Evolutionary conservation across 2,329 filamentous ascomycete species (phyloP).

Genomic region (Hymenoscyphus repandus): DNA sequence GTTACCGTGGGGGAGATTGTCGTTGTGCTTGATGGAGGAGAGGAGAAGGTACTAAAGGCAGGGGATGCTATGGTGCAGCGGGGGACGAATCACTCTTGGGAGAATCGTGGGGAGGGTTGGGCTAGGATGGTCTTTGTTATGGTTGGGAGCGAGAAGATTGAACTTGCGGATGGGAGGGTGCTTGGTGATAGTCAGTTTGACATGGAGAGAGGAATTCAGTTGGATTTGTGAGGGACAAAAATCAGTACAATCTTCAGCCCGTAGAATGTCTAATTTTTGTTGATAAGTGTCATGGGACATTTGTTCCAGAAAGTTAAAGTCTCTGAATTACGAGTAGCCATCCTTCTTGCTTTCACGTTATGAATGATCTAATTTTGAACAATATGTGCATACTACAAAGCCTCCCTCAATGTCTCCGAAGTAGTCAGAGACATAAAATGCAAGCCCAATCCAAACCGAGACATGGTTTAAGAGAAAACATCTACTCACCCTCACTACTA

Average conservation of each 20-base stretch:
- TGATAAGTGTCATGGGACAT: too few relatives aligned
- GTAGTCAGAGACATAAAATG: too few relatives aligned
- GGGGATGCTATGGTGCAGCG: slow-evolving; percentile 39
- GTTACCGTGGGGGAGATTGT: slow-evolving; percentile 38
- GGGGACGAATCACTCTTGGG: slow-evolving; percentile 41
- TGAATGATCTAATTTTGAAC: too few relatives aligned
- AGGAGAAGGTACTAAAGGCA: slow-evolving; percentile 33
- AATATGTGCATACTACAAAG: too few relatives aligned
- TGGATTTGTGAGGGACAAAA: neutral
- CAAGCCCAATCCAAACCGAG: too few relatives aligned
- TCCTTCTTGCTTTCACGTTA: too few relatives aligned
- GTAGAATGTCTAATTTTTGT: too few relatives aligned
- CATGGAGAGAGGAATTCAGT: neutral
- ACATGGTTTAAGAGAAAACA: too few relatives aligned
- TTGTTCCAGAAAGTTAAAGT: too few relatives aligned
- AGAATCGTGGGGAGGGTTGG: slow-evolving; percentile 34
- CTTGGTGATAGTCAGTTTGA: neutral
- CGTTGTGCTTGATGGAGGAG: slow-evolving; percentile 35
- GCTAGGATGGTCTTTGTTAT: slow-evolving; percentile 36
- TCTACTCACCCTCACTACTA: too few relatives aligned
- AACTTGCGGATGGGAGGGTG: neutral
- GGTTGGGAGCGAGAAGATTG: neutral
- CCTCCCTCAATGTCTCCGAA: too few relatives aligned
- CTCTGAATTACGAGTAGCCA: too few relatives aligned
- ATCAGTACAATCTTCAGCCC: neutral